Evolutionary conservation across 1,284 basidiomycete species (phyloP).

Genomic region (Leccinum insigne): DNA sequence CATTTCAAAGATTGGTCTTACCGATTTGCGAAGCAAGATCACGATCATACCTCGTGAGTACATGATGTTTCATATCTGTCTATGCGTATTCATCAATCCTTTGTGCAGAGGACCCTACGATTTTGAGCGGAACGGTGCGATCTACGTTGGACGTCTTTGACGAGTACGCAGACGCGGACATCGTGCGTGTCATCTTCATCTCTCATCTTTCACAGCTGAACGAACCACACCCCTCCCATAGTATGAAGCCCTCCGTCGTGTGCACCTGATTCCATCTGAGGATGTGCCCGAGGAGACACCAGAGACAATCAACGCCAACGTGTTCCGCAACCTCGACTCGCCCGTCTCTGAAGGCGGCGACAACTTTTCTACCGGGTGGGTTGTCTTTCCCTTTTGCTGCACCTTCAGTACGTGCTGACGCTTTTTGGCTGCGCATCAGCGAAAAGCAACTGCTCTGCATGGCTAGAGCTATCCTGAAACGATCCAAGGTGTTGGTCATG

Average conservation of each 20-base stretch:
- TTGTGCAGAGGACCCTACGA: constrained; percentile 80
- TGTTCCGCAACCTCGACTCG: constrained; percentile 87
- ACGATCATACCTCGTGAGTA: constrained; percentile 91
- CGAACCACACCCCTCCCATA: constrained; percentile 28
- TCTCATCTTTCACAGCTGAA: constrained; percentile 4
- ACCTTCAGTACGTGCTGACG: neutral
- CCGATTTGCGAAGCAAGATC: constrained; percentile 80
- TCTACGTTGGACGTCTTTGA: constrained; percentile 91
- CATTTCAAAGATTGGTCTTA: constrained; percentile 84
- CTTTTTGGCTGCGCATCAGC: constrained; percentile 17
- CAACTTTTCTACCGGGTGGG: constrained; percentile 49
- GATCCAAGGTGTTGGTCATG: constrained; percentile 60
- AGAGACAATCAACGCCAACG: constrained; percentile 70
- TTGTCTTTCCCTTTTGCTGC: neutral
- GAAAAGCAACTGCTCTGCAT: constrained; percentile 69
- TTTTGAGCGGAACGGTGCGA: constrained; percentile 85
- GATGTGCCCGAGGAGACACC: constrained; percentile 43
- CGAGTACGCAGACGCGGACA: constrained; percentile 85
- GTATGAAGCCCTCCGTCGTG: constrained; percentile 87
- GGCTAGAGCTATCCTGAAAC: constrained; percentile 62
- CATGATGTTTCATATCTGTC: neutral
- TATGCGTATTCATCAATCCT: neutral
- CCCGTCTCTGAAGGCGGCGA: constrained; percentile 75
- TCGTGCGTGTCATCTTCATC: constrained; percentile 47
- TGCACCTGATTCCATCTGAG: constrained; percentile 77